Evolutionary conservation across 2,329 filamentous ascomycete genomes (phyloP), one percentile per base, ranked within the genome.

Genomic region (Cladosporium velox): DNA sequence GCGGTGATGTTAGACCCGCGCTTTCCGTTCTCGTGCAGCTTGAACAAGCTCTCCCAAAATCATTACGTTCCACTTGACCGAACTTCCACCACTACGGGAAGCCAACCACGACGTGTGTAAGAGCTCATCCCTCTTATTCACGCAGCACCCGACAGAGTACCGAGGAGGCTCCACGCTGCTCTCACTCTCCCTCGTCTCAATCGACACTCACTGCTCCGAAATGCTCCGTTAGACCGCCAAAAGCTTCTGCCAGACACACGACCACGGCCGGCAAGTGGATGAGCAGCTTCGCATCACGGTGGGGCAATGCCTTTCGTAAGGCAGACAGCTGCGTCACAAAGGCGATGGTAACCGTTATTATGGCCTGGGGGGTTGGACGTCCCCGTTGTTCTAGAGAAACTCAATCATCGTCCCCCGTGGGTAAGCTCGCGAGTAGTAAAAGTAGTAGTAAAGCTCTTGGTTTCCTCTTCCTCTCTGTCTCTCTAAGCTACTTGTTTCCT

Each of bases 191-290:
- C 41, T 28, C 21, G 21, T 6, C 49, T 54, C 15, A 6, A 54
- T 28, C 21, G 21, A 38, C 18, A 55, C 28, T 41, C 18, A 1
- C 14, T 28, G 61, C 38, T 64, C 61, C 61, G 61, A 44, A 38
- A 64, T 64, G 51, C 61, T 64, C 61, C 61, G 61, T 38, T 57
- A 64, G 61, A 64, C 61, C 61, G 51, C 51, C 52, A 55, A 11
- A 47, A 47, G n/a, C 34, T 34, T 64, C 61, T 52, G 51, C 49
- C 35, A 55, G 51, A 30, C 61, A 64, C 61, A 57, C 61, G 61
- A 64, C 26, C 61, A 34, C 11, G n/a, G 12, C 38, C 61, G 61
- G 61, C 51, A 64, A 64, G 51, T 64, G 49, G 61, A 34, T 24
- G 59, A 55, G 30, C 52, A 34, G 32, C 52, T 32, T 55, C 32